phyloP scores from a whole-genome alignment of 441 rosid species.

The Eugenia klotzschiana region DNA sequence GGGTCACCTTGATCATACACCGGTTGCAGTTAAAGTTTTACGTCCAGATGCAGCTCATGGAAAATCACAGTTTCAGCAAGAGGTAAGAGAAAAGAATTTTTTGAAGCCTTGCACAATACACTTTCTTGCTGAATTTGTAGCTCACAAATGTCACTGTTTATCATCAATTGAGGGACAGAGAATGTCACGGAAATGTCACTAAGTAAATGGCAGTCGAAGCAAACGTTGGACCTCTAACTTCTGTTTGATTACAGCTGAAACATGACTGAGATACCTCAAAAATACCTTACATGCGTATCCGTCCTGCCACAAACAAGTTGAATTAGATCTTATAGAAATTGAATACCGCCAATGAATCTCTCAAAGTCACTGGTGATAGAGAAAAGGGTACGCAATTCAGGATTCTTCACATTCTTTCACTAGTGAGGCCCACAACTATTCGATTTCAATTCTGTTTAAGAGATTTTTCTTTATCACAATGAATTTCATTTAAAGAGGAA shows the following conservation, averaged over 20 bases:
- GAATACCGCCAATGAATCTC: not conserved
- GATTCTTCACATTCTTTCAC: not conserved
- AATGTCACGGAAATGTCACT: not conserved
- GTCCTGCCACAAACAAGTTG: not conserved
- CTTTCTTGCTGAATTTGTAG: not conserved
- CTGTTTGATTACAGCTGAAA: not conserved
- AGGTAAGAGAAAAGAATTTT: not conserved
- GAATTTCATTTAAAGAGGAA: not conserved
- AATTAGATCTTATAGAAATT: not conserved
- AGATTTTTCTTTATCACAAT: not conserved
- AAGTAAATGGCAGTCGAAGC: not conserved
- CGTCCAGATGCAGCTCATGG: slow-evolving; percentile 4
- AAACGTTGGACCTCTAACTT: not conserved
- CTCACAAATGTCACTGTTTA: not conserved
- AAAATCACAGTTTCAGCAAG: slow-evolving; percentile 1
- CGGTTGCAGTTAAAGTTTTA: not conserved
- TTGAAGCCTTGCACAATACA: not conserved
- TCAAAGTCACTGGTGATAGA: not conserved
- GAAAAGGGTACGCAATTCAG: not conserved
- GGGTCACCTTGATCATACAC: not conserved
- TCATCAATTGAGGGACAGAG: not conserved
- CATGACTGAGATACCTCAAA: not conserved
- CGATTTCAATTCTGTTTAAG: not conserved
- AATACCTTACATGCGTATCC: not conserved
- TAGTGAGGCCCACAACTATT: not conserved